Base-by-base conservation (phyloP, 768 basidiomycete species). In the Mycena galopus region DNA sequence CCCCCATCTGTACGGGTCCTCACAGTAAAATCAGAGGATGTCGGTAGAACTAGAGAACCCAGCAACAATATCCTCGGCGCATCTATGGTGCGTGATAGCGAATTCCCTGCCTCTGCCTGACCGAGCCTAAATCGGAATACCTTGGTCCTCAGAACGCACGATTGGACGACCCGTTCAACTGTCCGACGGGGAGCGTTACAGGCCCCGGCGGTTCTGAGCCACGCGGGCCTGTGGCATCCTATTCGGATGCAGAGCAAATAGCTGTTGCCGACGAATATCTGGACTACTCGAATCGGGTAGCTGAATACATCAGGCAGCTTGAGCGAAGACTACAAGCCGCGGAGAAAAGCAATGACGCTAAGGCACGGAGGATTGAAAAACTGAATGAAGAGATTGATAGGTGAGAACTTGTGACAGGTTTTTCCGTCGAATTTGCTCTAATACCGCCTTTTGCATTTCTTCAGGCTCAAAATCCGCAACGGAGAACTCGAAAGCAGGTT, bases 241-340 rank as follows among this genome's bases (percentile, higher is more conserved):
- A 44, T 57, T 68, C 58, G 58, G 73, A 67, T 56, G 27, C 27
- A 23, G 32, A 47, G n/a, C 32, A 60, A 12, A 19, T 33, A 25
- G 60, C 61, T 8, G 9, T 51, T 8, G 64, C 42, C 33, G 57
- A 42, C 23, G 11, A 53, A 27, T 55, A 33, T 33, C 21, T 62
- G 53, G 64, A 56, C 25, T 23, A 9, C 19, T 65, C 67, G 21
- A 42, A 44, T 30, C 56, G 47, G 27, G 33, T 57, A 10, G 55
- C 61, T 19, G 57, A 51, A 32, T 27, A 51, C 27, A 78, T 88
- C 50, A 70, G 70, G 37, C 81, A 79, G 63, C 79, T 88, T 42
- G 86, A 88, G 70, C 79, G 84, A 42, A 83, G 82, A 65, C 71
- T 79, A 12, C 73, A 74, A 11, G 84, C 86, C 25, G 78, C 83